These are phyloP conservation scores for Fusarium illudens DNA, from an alignment of 2,329 filamentous ascomycete genomes.

Conservation along the genomic window DNA sequence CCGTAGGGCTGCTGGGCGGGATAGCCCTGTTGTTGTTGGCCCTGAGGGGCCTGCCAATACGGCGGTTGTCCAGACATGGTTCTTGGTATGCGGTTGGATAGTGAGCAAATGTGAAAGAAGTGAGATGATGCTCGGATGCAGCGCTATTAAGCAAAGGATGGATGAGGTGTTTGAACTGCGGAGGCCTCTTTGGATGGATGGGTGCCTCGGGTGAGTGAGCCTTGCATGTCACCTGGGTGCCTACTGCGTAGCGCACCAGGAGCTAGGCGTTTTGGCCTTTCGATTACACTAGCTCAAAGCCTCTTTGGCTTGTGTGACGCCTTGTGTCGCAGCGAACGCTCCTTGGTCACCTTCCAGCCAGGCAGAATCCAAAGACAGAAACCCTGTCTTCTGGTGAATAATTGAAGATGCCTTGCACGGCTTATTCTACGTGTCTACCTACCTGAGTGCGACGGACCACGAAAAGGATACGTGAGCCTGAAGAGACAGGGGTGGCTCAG, in stretches of 20 bases:
- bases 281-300: background rate
- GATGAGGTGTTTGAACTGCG: background rate
- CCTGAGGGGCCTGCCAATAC: constrained; percentile 28
- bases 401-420: background rate
- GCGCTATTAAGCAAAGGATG: background rate
- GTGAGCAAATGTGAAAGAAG: background rate
- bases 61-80: constrained; percentile 24
- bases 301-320: background rate
- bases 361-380: background rate
- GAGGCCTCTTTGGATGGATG: background rate
- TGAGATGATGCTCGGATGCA: background rate
- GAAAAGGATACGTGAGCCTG: background rate
- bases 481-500: background rate
- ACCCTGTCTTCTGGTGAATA: background rate
- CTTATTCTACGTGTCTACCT: background rate
- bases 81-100: background rate
- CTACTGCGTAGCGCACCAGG: too few relatives aligned
- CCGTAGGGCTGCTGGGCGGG: constrained; percentile 26
- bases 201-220: background rate
- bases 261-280: background rate
- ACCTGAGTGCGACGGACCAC: background rate
- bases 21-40: constrained; percentile 14
- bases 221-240: background rate
- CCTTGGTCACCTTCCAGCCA: background rate
- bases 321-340: background rate